A percentile compares a stretch with the other conserved stretches of the same genome.
Evolutionary conservation across 176 grass and related monocot species (phyloP).

Genomic region (Saccharum spontaneum): DNA sequence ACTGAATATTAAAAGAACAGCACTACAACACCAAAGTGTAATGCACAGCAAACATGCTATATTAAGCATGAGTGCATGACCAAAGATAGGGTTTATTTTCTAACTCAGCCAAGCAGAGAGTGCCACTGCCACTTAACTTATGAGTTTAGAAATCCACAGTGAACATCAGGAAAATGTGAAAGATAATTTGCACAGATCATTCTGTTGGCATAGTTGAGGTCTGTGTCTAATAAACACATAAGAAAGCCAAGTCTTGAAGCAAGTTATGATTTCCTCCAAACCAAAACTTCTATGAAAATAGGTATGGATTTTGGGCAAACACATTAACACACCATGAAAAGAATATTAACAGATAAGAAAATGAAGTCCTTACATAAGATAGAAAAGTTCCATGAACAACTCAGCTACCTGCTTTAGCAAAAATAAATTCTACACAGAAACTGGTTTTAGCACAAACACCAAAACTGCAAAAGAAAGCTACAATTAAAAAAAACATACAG

Average conservation of each 20-base stretch:
- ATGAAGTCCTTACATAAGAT: not conserved
- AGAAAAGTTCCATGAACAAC: not conserved
- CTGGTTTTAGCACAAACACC: slow-evolving; percentile 7
- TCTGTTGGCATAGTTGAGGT: not conserved
- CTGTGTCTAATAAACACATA: not conserved
- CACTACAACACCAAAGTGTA: not conserved
- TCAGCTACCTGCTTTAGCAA: not conserved
- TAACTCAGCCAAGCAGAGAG: not conserved
- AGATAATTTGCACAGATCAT: slow-evolving; percentile 10
- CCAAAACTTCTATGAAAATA: not conserved
- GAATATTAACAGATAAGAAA: not conserved
- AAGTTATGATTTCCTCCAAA: slow-evolving; percentile 1
- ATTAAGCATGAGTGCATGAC: slow-evolving; percentile 13
- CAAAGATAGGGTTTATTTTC: not conserved
- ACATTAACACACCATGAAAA: slow-evolving; percentile 7
- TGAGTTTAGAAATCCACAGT: not conserved
- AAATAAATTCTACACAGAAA: not conserved
- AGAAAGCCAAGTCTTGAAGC: not conserved
- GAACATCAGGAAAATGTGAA: slow-evolving; percentile 12
- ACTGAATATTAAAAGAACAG: slow-evolving; percentile 9
- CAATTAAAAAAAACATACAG: slow-evolving; percentile 6
- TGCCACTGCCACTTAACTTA: not conserved
- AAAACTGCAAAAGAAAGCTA: not conserved
- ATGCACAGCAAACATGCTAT: not conserved
- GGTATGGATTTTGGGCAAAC: not conserved